These are phyloP conservation scores for Jatropha podagrica DNA, from an alignment of 441 rosid species.

Conservation along the genomic window DNA sequence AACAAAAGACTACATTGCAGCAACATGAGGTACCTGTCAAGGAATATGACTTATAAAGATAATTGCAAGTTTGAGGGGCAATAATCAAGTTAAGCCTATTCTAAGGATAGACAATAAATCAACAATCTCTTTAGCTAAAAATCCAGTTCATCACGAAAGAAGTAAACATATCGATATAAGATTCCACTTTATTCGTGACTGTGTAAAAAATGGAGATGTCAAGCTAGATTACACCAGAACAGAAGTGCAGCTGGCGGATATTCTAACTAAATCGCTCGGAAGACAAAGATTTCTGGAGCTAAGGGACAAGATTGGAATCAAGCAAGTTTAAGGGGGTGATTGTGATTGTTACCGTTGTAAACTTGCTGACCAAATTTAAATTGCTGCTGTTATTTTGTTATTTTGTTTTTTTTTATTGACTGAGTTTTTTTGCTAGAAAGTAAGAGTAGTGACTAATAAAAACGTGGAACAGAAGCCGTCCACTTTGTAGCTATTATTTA, in stretches of 20 bases:
- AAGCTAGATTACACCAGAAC: background rate
- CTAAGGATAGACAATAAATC: background rate
- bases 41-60: too few species aligned
- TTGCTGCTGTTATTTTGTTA: background rate
- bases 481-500: background rate
- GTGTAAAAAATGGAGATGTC: constrained; percentile 7
- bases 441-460: background rate
- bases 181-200: background rate
- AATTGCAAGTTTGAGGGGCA: background rate
- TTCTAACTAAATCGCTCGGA: background rate
- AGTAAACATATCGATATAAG: too few species aligned
- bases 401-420: background rate
- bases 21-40: too few species aligned
- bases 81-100: constrained; percentile 4
- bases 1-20: background rate
- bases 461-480: background rate
- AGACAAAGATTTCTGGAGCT: background rate
- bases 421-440: background rate
- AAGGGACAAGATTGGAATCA: constrained; percentile 4
- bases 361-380: background rate
- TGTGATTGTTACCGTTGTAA: background rate
- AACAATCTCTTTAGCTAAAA: constrained; percentile 1
- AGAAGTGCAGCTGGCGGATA: constrained; percentile 11
- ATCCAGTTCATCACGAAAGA: background rate
- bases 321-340: constrained; percentile 11